Conservation (phyloP, 2,329 filamentous ascomycete genomes). For the Alternaria arbusti region DNA sequence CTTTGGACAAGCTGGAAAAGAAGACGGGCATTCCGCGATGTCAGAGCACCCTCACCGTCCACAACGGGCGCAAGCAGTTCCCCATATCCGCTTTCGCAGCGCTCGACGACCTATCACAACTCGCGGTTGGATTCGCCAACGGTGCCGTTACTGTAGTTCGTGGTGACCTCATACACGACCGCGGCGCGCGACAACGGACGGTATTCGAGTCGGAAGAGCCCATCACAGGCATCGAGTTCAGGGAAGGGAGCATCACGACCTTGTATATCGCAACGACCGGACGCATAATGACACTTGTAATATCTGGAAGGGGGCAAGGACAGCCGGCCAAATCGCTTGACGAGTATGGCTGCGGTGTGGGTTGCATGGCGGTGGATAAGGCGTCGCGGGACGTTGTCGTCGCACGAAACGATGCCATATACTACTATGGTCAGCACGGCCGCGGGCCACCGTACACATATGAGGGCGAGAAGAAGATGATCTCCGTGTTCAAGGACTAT, state of each 20-base stretch:
- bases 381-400: slow-evolving; percentile 84
- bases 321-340: slow-evolving; percentile 88
- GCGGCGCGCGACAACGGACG: slow-evolving; percentile 90
- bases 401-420: slow-evolving; percentile 93
- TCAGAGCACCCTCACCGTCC: slow-evolving; percentile 81
- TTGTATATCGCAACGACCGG: slow-evolving; percentile 92
- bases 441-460: slow-evolving; percentile 88
- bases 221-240: slow-evolving; percentile 86
- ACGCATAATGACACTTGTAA: slow-evolving; percentile 82
- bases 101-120: slow-evolving; percentile 85
- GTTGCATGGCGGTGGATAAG: slow-evolving; percentile 89
- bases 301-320: slow-evolving; percentile 87
- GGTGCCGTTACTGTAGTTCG: slow-evolving; percentile 91
- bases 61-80: slow-evolving; percentile 90
- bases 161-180: slow-evolving; percentile 92
- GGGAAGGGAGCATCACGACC: slow-evolving; percentile 69
- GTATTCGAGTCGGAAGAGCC: slow-evolving; percentile 98
- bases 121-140: slow-evolving; percentile 95
- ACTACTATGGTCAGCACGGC: slow-evolving; percentile 86
- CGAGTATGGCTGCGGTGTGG: slow-evolving; percentile 87
- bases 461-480: slow-evolving; percentile 84
- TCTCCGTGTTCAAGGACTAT: slow-evolving; percentile 83
- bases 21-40: slow-evolving; percentile 90
- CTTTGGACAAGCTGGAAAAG: slow-evolving; percentile 89
- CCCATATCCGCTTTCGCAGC: slow-evolving; percentile 93